These are phyloP conservation scores for Pythium aristosporum DNA, from an alignment of 352 stramenopile species.

Conservation along the genomic window DNA sequence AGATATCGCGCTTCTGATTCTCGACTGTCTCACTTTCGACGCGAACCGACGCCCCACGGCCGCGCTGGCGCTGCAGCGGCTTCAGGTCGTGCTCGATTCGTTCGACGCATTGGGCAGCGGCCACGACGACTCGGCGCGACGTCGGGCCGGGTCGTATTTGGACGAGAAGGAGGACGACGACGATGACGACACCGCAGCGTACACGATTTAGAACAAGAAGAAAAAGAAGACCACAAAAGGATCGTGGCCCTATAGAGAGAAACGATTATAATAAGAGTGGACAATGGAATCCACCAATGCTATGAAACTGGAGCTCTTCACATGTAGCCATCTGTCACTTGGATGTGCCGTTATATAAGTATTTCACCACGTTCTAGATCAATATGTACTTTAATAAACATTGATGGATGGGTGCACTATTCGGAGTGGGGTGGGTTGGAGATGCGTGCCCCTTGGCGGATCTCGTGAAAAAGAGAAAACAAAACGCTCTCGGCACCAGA, in stretches of 20 bases:
- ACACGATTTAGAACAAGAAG: constrained; percentile 12
- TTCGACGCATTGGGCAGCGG: constrained; percentile 49
- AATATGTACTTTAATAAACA: not conserved
- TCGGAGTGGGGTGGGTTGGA: not conserved
- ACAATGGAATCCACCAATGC: not conserved
- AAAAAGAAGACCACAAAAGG: not conserved
- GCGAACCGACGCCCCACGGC: constrained; percentile 44
- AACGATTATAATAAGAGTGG: not conserved
- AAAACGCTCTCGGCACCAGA: not conserved
- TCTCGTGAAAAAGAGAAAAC: not conserved
- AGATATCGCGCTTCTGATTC: constrained; percentile 42
- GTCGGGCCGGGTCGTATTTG: constrained; percentile 10
- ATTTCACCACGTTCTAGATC: not conserved
- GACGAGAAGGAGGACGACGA: constrained; percentile 17
- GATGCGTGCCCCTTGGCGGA: constrained; percentile 6
- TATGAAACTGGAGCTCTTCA: not conserved
- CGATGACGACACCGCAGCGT: constrained; percentile 9
- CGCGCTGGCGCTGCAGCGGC: constrained; percentile 32
- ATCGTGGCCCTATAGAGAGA: not conserved
- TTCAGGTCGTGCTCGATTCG: constrained; percentile 46
- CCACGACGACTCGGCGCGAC: constrained; percentile 17
- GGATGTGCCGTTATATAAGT: not conserved
- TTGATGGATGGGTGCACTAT: not conserved
- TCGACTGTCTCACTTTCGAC: constrained; percentile 55
- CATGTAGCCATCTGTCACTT: constrained; percentile 7